Evolutionary conservation across 495 filamentous ascomycete species (phyloP), one percentile per base, ranked within the genome.

Genomic region (Sphaerosporella brunnea): DNA sequence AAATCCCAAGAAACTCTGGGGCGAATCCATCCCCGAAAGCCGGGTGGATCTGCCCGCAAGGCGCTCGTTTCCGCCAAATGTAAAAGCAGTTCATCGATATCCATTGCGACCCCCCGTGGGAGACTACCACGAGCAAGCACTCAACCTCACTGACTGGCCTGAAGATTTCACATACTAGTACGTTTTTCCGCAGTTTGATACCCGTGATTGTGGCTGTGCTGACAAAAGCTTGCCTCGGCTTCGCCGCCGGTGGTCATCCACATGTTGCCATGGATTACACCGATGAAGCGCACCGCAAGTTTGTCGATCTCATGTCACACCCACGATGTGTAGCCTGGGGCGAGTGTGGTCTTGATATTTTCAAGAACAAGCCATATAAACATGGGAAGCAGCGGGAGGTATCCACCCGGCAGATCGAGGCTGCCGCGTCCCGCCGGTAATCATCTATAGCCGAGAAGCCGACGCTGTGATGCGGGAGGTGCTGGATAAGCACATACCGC

Each of bases 241-340:
- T 58, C 38, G 46, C 55, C 15, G 41, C 47, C 19, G 55, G 55
- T 11, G 50, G 24, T 1, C 54, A 58, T 30, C 55, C 55, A 16
- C 55, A 58, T 42, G 16, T 16, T 16, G 54, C 55, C 18, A 26
- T 8, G 16, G 2, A 9, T 42, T 58, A 58, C 30, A 53, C 40
- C 20, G 54, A 58, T 24, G 32, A 58, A 16, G 13, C 37, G n/a
- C 55, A 58, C 24, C 23, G 43, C 7, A n/a, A 24, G 2, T 18
- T 58, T 15, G 13, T 51, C 4, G 30, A 24, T n/a, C 5, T 34
- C 0, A 73, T 75, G 70, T 76, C 72, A 2, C 69, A 75, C 51
- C 73, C 73, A 4, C 73, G 72, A 53, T 74, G 70, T 24, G 68
- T 77, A 16, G 73, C 70, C 30, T 77, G 73, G 73, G 63, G 64